Conservation (phyloP, 2,329 filamentous ascomycete species). For the Hymenoscyphus occultus region DNA sequence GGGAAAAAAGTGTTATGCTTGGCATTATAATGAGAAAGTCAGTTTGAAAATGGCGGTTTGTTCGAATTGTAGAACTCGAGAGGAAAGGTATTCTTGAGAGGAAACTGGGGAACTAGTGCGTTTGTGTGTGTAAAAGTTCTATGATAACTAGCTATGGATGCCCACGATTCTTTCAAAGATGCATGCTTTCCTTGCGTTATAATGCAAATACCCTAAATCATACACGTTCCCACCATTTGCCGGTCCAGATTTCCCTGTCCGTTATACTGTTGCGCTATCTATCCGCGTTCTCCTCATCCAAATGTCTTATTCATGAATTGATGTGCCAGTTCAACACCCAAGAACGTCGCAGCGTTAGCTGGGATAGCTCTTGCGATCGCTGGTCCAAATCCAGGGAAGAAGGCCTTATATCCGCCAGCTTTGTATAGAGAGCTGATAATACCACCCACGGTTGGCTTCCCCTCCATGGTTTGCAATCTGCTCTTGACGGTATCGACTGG, state of each 20-base stretch:
- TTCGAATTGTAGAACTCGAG: too few relatives aligned
- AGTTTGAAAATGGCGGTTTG: too few relatives aligned
- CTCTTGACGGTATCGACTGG: conserved; percentile 97
- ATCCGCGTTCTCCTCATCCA: conserved; percentile 37
- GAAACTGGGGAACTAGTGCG: too few relatives aligned
- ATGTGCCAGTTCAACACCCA: conserved; percentile 80
- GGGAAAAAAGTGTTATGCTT: too few relatives aligned
- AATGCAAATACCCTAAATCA: not conserved
- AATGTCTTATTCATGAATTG: conserved; percentile 78
- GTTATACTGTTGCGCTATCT: not conserved
- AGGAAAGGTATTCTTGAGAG: too few relatives aligned
- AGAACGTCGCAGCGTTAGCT: conserved; percentile 93
- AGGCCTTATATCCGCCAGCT: conserved; percentile 80
- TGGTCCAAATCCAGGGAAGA: conserved; percentile 95
- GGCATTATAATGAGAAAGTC: too few relatives aligned
- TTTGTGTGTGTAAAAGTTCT: not conserved
- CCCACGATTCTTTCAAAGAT: not conserved
- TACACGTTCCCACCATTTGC: not conserved
- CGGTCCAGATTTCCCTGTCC: not conserved
- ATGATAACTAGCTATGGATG: not conserved
- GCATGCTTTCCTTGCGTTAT: not conserved
- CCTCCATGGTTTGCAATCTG: conserved; percentile 85
- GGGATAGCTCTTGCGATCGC: conserved; percentile 90
- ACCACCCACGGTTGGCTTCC: conserved; percentile 74
- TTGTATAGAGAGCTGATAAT: conserved; percentile 81